These are phyloP conservation scores for Neocucurbitaria cava DNA, from an alignment of 2,329 filamentous ascomycete species.

Conservation along the genomic window DNA sequence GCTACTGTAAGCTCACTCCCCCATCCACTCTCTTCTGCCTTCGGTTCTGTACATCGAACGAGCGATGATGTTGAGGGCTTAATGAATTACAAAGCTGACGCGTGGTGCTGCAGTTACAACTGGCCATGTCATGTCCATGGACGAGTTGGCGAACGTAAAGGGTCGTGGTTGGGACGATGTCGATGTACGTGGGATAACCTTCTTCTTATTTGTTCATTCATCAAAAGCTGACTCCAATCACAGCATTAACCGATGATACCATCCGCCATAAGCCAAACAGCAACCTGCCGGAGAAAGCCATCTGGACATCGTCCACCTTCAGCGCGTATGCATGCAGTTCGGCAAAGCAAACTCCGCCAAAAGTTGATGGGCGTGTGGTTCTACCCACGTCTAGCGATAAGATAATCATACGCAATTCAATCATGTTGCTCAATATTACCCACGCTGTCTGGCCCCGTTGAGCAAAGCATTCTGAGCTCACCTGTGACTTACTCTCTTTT, in stretches of 20 bases:
- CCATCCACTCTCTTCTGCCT: not conserved
- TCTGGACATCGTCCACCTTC: slow-evolving; percentile 15
- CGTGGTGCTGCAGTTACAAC: slow-evolving; percentile 68
- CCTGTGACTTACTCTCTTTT: slow-evolving; percentile 2
- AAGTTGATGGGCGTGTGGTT: not conserved
- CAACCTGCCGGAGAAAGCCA: slow-evolving; percentile 16
- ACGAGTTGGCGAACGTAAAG: slow-evolving; percentile 84
- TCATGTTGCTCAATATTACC: slow-evolving; percentile 1
- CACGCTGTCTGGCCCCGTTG: not conserved
- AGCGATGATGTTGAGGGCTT: not conserved
- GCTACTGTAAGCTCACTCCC: slow-evolving; percentile 66
- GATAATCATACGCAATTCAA: slow-evolving; percentile 4
- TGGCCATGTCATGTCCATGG: slow-evolving; percentile 85
- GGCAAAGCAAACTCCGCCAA: slow-evolving; percentile 8
- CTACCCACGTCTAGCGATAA: slow-evolving; percentile 8
- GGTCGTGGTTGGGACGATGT: slow-evolving; percentile 88
- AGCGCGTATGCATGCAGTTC: slow-evolving; percentile 7
- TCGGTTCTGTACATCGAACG: not conserved
- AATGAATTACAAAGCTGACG: slow-evolving; percentile 24
- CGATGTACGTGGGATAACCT: slow-evolving; percentile 51
- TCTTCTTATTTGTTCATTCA: slow-evolving; percentile 10
- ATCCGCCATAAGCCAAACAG: slow-evolving; percentile 10
- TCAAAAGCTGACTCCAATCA: slow-evolving; percentile 32
- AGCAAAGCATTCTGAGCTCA: not conserved
- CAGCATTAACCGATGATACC: slow-evolving; percentile 35